A percentile compares a stretch with the other conserved stretches of the same genome.
Conservation (phyloP, 2,329 filamentous ascomycete genomes). For the Colletotrichum falcatum region DNA sequence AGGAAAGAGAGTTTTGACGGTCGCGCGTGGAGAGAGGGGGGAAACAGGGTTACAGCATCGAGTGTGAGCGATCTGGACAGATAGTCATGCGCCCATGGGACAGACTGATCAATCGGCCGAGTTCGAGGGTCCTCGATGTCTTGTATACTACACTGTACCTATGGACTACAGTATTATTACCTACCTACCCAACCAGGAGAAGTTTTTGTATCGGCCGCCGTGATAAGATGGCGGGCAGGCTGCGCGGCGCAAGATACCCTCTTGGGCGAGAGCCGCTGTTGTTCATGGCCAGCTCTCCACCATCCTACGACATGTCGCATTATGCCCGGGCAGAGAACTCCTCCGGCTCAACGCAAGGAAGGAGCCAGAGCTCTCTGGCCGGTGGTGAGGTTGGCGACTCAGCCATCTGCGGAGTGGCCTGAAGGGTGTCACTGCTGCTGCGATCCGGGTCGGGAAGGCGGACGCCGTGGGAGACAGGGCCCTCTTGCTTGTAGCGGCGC, state of each 20-base stretch:
- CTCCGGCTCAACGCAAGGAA: not conserved
- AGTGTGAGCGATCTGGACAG: constrained; percentile 17
- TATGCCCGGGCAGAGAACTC: not conserved
- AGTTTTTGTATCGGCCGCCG: constrained; percentile 10
- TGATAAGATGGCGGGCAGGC: constrained; percentile 27
- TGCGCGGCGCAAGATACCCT: constrained; percentile 23
- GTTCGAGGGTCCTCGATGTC: constrained; percentile 15
- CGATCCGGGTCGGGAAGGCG: constrained; percentile 19
- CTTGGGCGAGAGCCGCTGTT: constrained; percentile 14
- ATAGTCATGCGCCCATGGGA: constrained; percentile 33
- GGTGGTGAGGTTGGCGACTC: not conserved
- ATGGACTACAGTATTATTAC: no score
- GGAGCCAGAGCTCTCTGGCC: no score
- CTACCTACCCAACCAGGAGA: not conserved
- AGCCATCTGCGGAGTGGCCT: constrained; percentile 3
- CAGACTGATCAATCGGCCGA: constrained; percentile 31
- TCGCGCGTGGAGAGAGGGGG: no score
- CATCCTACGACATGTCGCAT: constrained; percentile 17
- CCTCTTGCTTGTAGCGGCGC: constrained; percentile 30
- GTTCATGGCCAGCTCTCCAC: constrained; percentile 13
- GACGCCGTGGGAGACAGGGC: constrained; percentile 34
- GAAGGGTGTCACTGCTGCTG: constrained; percentile 28
- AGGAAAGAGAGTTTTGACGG: not conserved
- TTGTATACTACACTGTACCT: not conserved
- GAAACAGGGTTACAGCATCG: not conserved